phyloP scores from a whole-genome alignment of 2,329 filamentous ascomycete species.

The Saccharata proteae region DNA sequence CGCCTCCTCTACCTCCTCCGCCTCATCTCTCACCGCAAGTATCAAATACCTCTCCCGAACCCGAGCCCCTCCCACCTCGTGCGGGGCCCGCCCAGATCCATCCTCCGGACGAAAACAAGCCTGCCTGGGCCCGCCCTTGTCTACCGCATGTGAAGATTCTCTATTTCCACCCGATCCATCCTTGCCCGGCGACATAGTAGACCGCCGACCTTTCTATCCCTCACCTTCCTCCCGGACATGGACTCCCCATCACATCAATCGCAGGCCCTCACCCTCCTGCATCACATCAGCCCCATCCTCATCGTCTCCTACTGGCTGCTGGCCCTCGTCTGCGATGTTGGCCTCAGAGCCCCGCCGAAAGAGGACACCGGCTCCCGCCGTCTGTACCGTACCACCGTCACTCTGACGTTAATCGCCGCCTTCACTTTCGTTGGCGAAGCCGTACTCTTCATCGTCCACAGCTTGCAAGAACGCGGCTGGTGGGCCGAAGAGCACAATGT shows the following conservation, averaged over 20 bases:
- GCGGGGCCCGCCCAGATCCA: no score
- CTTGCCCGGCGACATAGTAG: no score
- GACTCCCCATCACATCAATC: slow-evolving; percentile 1
- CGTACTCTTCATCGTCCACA: slow-evolving; percentile 17
- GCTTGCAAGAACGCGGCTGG: slow-evolving; percentile 18
- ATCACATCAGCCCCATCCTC: slow-evolving; percentile 2
- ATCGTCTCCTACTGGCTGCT: slow-evolving; percentile 3
- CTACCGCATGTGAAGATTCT: no score
- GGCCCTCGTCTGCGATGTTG: slow-evolving; percentile 5
- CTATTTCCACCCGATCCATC: no score
- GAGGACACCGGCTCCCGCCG: neutral
- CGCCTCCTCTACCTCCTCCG: no score
- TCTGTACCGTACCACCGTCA: slow-evolving; percentile 1
- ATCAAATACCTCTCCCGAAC: no score
- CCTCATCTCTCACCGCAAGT: no score
- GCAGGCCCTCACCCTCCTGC: slow-evolving; percentile 6
- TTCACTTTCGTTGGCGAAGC: slow-evolving; percentile 8
- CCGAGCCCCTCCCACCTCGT: no score
- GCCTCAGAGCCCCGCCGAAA: slow-evolving; percentile 5
- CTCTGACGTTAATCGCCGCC: slow-evolving; percentile 2
- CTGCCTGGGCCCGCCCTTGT: no score
- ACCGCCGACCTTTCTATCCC: no score
- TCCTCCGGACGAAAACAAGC: no score
- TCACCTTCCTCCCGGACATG: no score
- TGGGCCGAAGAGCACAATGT: slow-evolving; percentile 21